Base-by-base conservation (phyloP, 1,284 basidiomycete species). In the Phellinidium pouzarii region DNA sequence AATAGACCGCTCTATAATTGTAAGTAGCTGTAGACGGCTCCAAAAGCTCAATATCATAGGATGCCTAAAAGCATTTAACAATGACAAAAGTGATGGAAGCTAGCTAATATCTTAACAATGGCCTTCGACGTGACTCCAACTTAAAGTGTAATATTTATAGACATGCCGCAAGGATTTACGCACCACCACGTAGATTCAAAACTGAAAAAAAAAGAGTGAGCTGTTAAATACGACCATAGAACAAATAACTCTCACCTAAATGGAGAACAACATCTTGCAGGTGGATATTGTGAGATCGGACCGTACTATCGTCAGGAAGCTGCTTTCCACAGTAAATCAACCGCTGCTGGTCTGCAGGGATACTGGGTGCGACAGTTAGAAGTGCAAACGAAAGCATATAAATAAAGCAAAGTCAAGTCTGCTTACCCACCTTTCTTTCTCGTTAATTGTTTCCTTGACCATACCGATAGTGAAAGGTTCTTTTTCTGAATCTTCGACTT, bases 251-350 rank as follows among this genome's bases (percentile, higher is more conserved):
- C 53, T 49, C 20, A 57, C 54, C 44, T 34, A 56, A 65, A 45
- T 85, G 82, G 48, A 85, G 76, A 27, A 82, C 85, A 37, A 75
- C 77, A 72, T 85, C 82, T 72, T 84, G 84, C 72, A n/a, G n/a
- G n/a, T 84, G 80, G 62, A 83, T 82, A 71, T 82, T 80, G 69
- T 82, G 81, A 66, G 80, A 79, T 50, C 75, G 75, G 51, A 83
- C 74, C 53, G 79, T 81, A 58, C 79, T 76, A 46, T 79, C 80
- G 62, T 82, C 79, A 67, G 80, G 78, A 60, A 83, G 72, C 68
- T 82, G 80, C 71, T 82, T 82, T 52, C 80, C 79, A 59, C 76
- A 79, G 61, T 82, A 83, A 66, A 82, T 82, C 54, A 82, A 69
- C 62, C 79, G 78, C 66, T 82, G 79, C 65, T 82, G 80, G 68